phyloP scores from a whole-genome alignment of 495 filamentous ascomycete genomes.

The Penicillium diatomitis region DNA sequence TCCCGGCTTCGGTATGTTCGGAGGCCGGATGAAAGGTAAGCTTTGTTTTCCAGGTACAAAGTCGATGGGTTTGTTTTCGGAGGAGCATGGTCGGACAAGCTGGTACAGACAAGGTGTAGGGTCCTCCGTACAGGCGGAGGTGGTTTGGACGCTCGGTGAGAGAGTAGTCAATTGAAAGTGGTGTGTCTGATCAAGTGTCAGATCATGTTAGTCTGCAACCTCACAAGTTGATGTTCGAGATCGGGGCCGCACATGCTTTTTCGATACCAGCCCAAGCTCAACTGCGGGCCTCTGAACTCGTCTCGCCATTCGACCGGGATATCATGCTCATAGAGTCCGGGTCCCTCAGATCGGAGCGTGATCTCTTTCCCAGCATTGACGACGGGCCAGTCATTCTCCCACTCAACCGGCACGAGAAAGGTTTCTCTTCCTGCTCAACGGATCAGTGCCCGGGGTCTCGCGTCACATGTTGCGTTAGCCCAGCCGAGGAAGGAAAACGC shows the following conservation, averaged over 20 bases:
- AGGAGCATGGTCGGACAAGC: conserved; percentile 34
- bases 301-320: conserved; percentile 27
- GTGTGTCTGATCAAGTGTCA: conserved; percentile 14
- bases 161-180: conserved; percentile 24
- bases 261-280: conserved; percentile 34
- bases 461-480: no score
- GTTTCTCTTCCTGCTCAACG: conserved; percentile 31
- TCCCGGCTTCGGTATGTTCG: conserved; percentile 27
- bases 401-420: conserved; percentile 36
- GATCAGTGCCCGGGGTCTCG: not conserved
- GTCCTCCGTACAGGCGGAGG: conserved; percentile 32
- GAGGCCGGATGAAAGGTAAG: conserved; percentile 23
- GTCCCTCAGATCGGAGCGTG: conserved; percentile 21
- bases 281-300: conserved; percentile 20
- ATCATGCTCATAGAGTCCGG: conserved; percentile 18
- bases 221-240: no score
- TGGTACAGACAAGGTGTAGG: conserved; percentile 31
- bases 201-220: not conserved
- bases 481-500: not conserved
- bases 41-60: conserved; percentile 26
- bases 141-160: conserved; percentile 24
- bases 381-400: conserved; percentile 41
- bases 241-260: conserved; percentile 20
- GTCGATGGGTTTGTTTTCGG: conserved; percentile 32
- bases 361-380: conserved; percentile 36